Conservation (phyloP, 371 early-diverging fungal genomes). For the Capillidium rhysosporum region DNA sequence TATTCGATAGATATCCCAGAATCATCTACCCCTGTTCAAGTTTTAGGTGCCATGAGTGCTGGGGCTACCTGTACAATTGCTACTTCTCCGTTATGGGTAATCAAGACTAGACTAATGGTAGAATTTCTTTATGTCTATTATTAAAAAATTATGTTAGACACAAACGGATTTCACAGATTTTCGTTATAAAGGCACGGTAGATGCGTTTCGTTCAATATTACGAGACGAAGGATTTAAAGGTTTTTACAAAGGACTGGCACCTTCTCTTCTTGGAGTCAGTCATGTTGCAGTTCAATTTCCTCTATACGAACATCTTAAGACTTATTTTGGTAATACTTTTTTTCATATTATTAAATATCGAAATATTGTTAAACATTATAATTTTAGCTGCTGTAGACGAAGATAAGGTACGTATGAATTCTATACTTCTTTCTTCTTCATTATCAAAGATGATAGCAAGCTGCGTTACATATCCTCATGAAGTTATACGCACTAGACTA, state of each 20-base stretch:
- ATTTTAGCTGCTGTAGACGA: not conserved
- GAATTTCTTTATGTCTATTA: not conserved
- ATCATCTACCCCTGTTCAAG: conserved; percentile 27
- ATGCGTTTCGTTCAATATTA: conserved; percentile 50
- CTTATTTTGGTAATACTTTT: conserved; percentile 25
- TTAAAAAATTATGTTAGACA: not conserved
- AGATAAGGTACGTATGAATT: conserved; percentile 16
- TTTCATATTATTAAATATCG: not conserved
- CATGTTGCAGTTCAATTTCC: conserved; percentile 94
- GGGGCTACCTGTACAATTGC: conserved; percentile 54
- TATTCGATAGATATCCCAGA: not conserved
- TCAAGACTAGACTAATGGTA: conserved; percentile 82
- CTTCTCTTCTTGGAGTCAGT: conserved; percentile 72
- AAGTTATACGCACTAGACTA: conserved; percentile 67
- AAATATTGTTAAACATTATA: not conserved
- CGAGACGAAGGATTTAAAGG: conserved; percentile 49
- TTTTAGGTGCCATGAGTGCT: conserved; percentile 71
- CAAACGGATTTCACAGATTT: conserved; percentile 16
- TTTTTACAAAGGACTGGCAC: conserved; percentile 76
- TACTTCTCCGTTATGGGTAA: conserved; percentile 91
- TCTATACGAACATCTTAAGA: conserved; percentile 76
- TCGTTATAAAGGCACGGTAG: conserved; percentile 42
- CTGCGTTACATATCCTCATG: conserved; percentile 77
- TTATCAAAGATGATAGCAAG: conserved; percentile 77
- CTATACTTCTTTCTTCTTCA: conserved; percentile 57